phyloP scores from a whole-genome alignment of 1,139 yeast genomes.

The Scheffersomyces insectosa region DNA sequence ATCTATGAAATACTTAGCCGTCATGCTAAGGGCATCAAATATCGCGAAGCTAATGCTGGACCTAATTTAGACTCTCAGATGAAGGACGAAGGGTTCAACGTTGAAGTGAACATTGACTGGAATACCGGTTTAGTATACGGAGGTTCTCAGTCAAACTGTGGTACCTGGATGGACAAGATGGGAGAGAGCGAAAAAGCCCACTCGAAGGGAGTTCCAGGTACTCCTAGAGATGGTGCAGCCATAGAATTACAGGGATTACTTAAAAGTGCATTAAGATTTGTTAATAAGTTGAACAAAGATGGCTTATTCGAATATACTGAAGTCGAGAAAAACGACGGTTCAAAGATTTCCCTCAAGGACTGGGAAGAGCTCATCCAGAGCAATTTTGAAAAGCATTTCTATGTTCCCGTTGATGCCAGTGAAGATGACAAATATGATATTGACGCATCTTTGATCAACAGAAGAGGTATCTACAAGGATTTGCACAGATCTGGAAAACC shows the following conservation, averaged over 20 bases:
- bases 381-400: constrained; percentile 78
- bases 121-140: constrained; percentile 83
- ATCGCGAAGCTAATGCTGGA: constrained; percentile 96
- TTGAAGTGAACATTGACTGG: constrained; percentile 83
- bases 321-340: constrained; percentile 61
- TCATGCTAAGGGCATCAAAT: constrained; percentile 85
- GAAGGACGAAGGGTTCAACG: constrained; percentile 91
- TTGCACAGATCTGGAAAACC: constrained; percentile 77
- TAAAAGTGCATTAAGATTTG: constrained; percentile 82
- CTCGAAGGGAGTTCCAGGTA: constrained; percentile 88
- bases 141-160: constrained; percentile 91
- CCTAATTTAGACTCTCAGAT: constrained; percentile 83
- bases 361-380: constrained; percentile 74
- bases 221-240: constrained; percentile 98
- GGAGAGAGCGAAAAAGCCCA: constrained; percentile 89
- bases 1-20: constrained; percentile 79
- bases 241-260: constrained; percentile 87
- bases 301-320: constrained; percentile 58
- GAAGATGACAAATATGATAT: constrained; percentile 58
- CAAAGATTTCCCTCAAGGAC: constrained; percentile 48
- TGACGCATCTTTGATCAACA: constrained; percentile 66
- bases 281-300: constrained; percentile 52
- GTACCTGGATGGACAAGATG: constrained; percentile 99
- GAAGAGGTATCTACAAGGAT: constrained; percentile 95
- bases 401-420: constrained; percentile 62